Conservation (phyloP, 2,329 filamentous ascomycete species). For the Cladophialophora carrionii region DNA sequence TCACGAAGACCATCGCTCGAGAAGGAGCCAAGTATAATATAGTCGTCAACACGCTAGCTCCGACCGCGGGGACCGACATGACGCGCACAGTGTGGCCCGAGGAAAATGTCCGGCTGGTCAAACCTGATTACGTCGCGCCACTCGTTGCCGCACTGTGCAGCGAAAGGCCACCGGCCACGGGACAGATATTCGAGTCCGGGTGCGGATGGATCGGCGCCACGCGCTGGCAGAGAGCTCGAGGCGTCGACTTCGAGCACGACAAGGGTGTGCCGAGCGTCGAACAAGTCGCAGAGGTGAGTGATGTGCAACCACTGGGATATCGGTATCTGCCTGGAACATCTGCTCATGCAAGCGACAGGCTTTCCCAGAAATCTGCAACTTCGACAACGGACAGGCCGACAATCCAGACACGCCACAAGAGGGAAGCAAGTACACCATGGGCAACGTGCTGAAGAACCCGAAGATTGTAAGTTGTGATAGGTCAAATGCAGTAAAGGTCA, state of each 20-base stretch:
- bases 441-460: constrained; percentile 80
- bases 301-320: constrained; percentile 40
- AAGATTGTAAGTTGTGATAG: constrained; percentile 46
- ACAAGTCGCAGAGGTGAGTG: constrained; percentile 41
- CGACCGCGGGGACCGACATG: constrained; percentile 95
- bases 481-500: background rate
- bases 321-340: too few relatives aligned
- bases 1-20: constrained; percentile 86
- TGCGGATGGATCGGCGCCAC: constrained; percentile 90
- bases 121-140: constrained; percentile 91
- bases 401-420: constrained; percentile 79
- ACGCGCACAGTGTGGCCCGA: constrained; percentile 91
- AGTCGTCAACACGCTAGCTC: constrained; percentile 94
- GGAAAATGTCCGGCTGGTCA: constrained; percentile 98
- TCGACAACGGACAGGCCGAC: constrained; percentile 84
- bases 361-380: constrained; percentile 80
- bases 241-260: constrained; percentile 40
- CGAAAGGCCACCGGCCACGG: constrained; percentile 85
- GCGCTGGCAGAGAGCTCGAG: constrained; percentile 51
- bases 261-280: constrained; percentile 38
- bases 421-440: constrained; percentile 76
- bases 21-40: constrained; percentile 98
- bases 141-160: constrained; percentile 82
- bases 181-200: constrained; percentile 88
- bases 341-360: constrained; percentile 53